These are phyloP conservation scores for Corylus avellana DNA, from an alignment of 306 rosid species.

Conservation along the genomic window DNA sequence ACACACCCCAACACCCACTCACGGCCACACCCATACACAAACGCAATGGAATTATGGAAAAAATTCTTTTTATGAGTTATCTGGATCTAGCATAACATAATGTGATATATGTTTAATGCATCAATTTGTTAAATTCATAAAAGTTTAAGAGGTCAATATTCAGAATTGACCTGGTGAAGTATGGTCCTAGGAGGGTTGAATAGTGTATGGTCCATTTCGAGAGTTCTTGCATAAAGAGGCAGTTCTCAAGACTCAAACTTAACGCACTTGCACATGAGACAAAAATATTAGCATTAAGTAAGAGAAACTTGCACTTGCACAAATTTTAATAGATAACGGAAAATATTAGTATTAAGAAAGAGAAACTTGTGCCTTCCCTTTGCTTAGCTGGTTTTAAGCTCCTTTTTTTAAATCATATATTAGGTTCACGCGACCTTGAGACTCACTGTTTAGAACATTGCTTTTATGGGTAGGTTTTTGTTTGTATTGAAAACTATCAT, in stretches of 20 bases:
- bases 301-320: neutral
- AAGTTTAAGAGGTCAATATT: neutral
- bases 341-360: neutral
- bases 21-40: too few relatives aligned
- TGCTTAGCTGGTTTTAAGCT: neutral
- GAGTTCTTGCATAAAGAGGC: neutral
- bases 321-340: neutral
- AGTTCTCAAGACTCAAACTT: neutral
- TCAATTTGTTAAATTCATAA: neutral
- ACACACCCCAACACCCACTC: too few relatives aligned
- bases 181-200: neutral
- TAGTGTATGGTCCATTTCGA: neutral
- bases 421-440: neutral
- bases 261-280: neutral
- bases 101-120: neutral
- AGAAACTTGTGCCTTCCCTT: neutral
- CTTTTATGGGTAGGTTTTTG: constrained; percentile 3
- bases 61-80: neutral
- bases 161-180: neutral
- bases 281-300: neutral
- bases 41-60: too few relatives aligned
- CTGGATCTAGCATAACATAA: neutral
- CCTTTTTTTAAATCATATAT: neutral
- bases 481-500: neutral
- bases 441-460: constrained; percentile 4